A percentile compares a stretch with the other conserved stretches of the same genome.
phyloP scores from a whole-genome alignment of 345 rosid genomes.

The Rubroshorea leprosula region DNA sequence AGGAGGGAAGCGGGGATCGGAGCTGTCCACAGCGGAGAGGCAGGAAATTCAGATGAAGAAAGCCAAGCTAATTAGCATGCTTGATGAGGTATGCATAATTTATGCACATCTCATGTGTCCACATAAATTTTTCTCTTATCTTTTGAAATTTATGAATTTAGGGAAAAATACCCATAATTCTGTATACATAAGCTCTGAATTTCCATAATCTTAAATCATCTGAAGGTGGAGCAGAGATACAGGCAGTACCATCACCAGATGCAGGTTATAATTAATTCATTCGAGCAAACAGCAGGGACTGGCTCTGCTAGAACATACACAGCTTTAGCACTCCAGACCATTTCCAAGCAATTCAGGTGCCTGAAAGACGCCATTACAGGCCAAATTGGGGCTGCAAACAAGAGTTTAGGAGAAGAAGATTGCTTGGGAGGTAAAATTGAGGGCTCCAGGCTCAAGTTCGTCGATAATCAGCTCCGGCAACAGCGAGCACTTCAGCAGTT shows the following conservation, averaged over 20 bases:
- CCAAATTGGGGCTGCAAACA: slow-evolving; percentile 77
- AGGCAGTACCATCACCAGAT: slow-evolving; percentile 94
- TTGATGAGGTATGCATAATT: slow-evolving; percentile 66
- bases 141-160: no score
- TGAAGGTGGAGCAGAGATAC: slow-evolving; percentile 95
- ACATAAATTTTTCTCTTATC: background rate
- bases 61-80: slow-evolving; percentile 84
- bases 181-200: background rate
- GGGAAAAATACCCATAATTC: background rate
- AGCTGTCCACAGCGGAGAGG: slow-evolving; percentile 75
- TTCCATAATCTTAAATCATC: background rate
- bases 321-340: slow-evolving; percentile 78
- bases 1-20: slow-evolving; percentile 44
- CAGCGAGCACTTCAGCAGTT: slow-evolving; percentile 93
- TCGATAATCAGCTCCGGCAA: slow-evolving; percentile 87
- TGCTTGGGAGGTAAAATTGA: slow-evolving; percentile 56
- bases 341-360: slow-evolving; percentile 91
- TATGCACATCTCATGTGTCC: background rate
- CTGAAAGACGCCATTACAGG: slow-evolving; percentile 84
- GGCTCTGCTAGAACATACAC: slow-evolving; percentile 92
- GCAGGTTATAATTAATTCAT: slow-evolving; percentile 79
- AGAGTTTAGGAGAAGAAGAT: slow-evolving; percentile 90
- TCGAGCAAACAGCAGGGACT: slow-evolving; percentile 83
- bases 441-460: slow-evolving; percentile 90
- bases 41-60: slow-evolving; percentile 99